phyloP scores from a whole-genome alignment of 129 eudicot genomes.

The Flaveria linearis region DNA sequence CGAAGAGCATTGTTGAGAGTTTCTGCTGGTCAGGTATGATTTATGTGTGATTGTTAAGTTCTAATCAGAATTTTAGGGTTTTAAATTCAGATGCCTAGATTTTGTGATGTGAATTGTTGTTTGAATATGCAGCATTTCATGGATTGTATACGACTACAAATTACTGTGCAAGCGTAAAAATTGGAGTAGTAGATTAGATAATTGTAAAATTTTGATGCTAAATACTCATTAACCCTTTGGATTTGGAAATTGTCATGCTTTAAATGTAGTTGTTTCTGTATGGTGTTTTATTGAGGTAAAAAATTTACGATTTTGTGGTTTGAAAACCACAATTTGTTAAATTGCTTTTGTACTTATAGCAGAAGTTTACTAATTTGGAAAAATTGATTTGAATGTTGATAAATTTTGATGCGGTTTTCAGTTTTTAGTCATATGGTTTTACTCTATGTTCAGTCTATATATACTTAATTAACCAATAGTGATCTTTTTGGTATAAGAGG shows the following conservation, averaged over 20 bases:
- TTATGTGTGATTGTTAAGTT: background rate
- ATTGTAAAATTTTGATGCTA: conserved; percentile 17
- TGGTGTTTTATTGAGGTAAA: conserved; percentile 12
- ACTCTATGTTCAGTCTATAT: background rate
- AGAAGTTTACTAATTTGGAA: conserved; percentile 15
- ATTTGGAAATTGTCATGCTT: conserved; percentile 12
- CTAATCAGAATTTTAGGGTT: background rate
- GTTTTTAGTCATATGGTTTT: background rate
- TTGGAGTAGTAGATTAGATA: background rate
- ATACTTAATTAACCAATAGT: background rate
- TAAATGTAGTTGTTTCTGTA: conserved; percentile 2
- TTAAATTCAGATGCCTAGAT: conserved; percentile 25
- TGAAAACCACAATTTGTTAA: conserved; percentile 14
- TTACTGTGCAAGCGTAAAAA: background rate
- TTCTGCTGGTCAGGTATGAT: conserved; percentile 89
- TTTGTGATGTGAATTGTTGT: conserved; percentile 26
- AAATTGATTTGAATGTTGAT: background rate
- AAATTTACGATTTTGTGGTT: background rate
- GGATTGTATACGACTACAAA: background rate
- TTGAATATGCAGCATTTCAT: background rate
- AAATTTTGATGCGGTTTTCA: background rate
- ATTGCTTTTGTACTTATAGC: conserved; percentile 3
- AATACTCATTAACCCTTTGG: conserved; percentile 3
- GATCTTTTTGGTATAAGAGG: conserved; percentile 17
- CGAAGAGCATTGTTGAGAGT: conserved; percentile 80